A percentile compares a stretch with the other conserved stretches of the same genome.
These are phyloP conservation scores for Pleoardoris graminearum DNA, from an alignment of 2,329 filamentous ascomycete genomes.

Conservation along the genomic window DNA sequence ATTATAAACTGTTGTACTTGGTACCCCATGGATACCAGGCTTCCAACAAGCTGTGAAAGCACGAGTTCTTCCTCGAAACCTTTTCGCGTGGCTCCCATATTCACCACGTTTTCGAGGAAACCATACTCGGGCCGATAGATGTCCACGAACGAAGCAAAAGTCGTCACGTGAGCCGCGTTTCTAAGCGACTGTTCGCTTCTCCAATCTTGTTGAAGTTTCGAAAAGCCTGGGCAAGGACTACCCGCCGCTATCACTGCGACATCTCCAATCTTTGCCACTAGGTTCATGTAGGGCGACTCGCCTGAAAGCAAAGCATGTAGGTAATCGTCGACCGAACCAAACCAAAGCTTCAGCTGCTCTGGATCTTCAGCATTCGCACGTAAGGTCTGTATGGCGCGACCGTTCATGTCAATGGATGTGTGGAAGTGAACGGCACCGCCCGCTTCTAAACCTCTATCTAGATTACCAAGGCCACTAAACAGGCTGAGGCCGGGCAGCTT, in stretches of 20 bases:
- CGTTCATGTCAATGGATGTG: conserved; percentile 69
- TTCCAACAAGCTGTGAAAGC: conserved; percentile 72
- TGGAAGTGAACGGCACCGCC: conserved; percentile 66
- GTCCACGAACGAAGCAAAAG: conserved; percentile 74
- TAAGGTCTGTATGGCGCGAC: conserved; percentile 70
- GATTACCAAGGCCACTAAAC: conserved; percentile 77
- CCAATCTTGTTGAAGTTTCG: conserved; percentile 62
- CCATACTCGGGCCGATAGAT: conserved; percentile 75
- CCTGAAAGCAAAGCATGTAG: conserved; percentile 61
- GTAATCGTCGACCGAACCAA: conserved; percentile 73
- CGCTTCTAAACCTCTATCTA: conserved; percentile 76
- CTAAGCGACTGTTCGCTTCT: conserved; percentile 60
- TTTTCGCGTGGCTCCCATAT: conserved; percentile 60
- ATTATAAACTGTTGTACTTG: conserved; percentile 70
- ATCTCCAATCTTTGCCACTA: conserved; percentile 62
- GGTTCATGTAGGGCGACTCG: conserved; percentile 22
- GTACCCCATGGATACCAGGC: conserved; percentile 76
- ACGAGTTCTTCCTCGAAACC: conserved; percentile 61
- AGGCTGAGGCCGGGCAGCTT: conserved; percentile 63
- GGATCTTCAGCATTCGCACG: conserved; percentile 63
- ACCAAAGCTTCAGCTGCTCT: conserved; percentile 58
- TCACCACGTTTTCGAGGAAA: conserved; percentile 74
- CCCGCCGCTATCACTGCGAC: conserved; percentile 73
- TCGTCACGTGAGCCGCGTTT: conserved; percentile 77
- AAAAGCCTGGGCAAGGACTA: conserved; percentile 79